These are phyloP conservation scores for Glycine tomentella DNA, from an alignment of 306 rosid genomes.

Conservation along the genomic window DNA sequence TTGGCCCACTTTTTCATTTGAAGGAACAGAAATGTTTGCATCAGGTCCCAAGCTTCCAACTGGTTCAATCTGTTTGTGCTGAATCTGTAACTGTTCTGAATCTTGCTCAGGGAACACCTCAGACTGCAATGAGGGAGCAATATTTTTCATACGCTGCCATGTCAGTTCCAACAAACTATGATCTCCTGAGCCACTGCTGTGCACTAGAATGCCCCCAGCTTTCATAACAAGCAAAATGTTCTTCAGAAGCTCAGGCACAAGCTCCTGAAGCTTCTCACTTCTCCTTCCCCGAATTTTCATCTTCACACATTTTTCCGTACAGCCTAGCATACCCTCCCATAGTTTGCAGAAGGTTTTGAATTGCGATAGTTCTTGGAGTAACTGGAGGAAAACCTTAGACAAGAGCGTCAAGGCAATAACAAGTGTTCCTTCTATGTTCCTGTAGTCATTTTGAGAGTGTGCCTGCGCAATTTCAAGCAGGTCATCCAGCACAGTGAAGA, in stretches of 20 bases:
- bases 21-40: slow-evolving; percentile 49
- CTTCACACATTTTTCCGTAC: slow-evolving; percentile 69
- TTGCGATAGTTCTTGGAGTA: slow-evolving; percentile 67
- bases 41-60: slow-evolving; percentile 45
- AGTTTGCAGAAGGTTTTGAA: slow-evolving; percentile 68
- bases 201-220: slow-evolving; percentile 62
- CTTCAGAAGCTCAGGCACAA: slow-evolving; percentile 84
- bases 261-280: slow-evolving; percentile 78
- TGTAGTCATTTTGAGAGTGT: slow-evolving; percentile 68
- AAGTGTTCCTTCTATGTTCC: slow-evolving; percentile 87
- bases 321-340: slow-evolving; percentile 75
- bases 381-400: slow-evolving; percentile 72
- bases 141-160: slow-evolving; percentile 70
- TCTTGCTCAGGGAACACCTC: slow-evolving; percentile 77
- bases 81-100: slow-evolving; percentile 47
- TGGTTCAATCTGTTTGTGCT: slow-evolving; percentile 52
- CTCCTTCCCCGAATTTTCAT: slow-evolving; percentile 74
- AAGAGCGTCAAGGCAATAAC: slow-evolving; percentile 71
- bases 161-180: slow-evolving; percentile 84
- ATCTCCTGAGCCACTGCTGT: slow-evolving; percentile 64
- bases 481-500: slow-evolving; percentile 82
- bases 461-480: slow-evolving; percentile 74
- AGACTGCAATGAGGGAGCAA: slow-evolving; percentile 68
- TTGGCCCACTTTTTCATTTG: slow-evolving; percentile 48
- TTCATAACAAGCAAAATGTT: slow-evolving; percentile 80